Conservation (phyloP, 495 filamentous ascomycete species). For the Talaromyces nanjingensis region DNA sequence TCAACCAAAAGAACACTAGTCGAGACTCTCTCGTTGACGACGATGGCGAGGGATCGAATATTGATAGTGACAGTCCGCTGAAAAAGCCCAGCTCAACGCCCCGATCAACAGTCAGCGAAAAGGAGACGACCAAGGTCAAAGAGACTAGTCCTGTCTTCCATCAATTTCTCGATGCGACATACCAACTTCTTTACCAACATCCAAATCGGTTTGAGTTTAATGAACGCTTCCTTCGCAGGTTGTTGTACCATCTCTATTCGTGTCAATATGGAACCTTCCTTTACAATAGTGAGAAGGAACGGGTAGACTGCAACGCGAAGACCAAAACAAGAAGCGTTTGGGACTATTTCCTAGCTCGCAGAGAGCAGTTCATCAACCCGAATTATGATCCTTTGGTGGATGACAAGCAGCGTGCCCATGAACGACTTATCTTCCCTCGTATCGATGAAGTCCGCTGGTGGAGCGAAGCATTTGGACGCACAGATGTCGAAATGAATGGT, state of each 20-base stretch:
- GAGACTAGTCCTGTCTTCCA: slow-evolving; percentile 97
- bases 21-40: slow-evolving; percentile 56
- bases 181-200: slow-evolving; percentile 80
- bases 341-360: slow-evolving; percentile 84
- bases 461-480: slow-evolving; percentile 77
- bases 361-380: slow-evolving; percentile 70
- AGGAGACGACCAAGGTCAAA: slow-evolving; percentile 58
- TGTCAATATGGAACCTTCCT: slow-evolving; percentile 98
- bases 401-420: slow-evolving; percentile 67
- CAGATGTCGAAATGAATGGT: slow-evolving; percentile 90
- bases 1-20: slow-evolving; percentile 67
- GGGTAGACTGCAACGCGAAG: slow-evolving; percentile 62
- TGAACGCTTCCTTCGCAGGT: slow-evolving; percentile 81
- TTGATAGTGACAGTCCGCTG: slow-evolving; percentile 40
- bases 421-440: slow-evolving; percentile 77
- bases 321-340: slow-evolving; percentile 84
- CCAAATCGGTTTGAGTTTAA: slow-evolving; percentile 95
- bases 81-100: slow-evolving; percentile 37
- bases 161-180: slow-evolving; percentile 94
- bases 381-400: slow-evolving; percentile 73
- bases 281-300: slow-evolving; percentile 89
- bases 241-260: slow-evolving; percentile 91
- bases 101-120: slow-evolving; percentile 36
- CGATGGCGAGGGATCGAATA: slow-evolving; percentile 53
- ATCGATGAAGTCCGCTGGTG: slow-evolving; percentile 75